Conservation (phyloP, 1,284 basidiomycete species). For the Filobasidium uniguttulatum region DNA sequence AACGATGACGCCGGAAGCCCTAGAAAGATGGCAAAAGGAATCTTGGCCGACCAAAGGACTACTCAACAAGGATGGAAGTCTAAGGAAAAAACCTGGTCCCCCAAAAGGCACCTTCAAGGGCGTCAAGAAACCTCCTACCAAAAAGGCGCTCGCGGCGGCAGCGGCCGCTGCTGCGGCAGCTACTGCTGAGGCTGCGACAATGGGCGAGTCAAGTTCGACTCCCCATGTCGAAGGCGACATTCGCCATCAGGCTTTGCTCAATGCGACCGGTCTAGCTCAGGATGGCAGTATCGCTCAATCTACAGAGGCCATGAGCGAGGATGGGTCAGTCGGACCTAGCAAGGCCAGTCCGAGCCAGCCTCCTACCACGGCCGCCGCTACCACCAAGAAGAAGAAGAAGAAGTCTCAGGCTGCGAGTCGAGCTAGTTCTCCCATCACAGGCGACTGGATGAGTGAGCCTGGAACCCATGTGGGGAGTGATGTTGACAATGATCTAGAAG, state of each 20-base stretch:
- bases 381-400: slow-evolving; percentile 15
- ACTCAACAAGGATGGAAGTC: slow-evolving; percentile 32
- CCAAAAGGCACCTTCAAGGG: slow-evolving; percentile 34
- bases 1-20: background rate
- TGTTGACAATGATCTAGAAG: slow-evolving; percentile 5
- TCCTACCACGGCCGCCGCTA: background rate
- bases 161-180: slow-evolving; percentile 21
- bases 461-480: slow-evolving; percentile 7
- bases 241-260: slow-evolving; percentile 1
- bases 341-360: background rate
- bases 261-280: background rate
- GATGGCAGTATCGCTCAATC: slow-evolving; percentile 1
- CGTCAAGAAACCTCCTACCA: slow-evolving; percentile 2
- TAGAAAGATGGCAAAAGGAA: slow-evolving; percentile 4
- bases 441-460: slow-evolving; percentile 2
- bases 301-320: slow-evolving; percentile 15
- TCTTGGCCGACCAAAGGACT: slow-evolving; percentile 15
- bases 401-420: slow-evolving; percentile 3
- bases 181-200: slow-evolving; percentile 28
- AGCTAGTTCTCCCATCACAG: slow-evolving; percentile 7
- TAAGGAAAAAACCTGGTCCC: slow-evolving; percentile 35
- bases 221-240: background rate
- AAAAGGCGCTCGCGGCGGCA: slow-evolving; percentile 13
- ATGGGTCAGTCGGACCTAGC: too few species aligned
- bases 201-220: background rate